These are phyloP conservation scores for Suillus plorans DNA, from an alignment of 768 basidiomycete genomes.

Conservation along the genomic window DNA sequence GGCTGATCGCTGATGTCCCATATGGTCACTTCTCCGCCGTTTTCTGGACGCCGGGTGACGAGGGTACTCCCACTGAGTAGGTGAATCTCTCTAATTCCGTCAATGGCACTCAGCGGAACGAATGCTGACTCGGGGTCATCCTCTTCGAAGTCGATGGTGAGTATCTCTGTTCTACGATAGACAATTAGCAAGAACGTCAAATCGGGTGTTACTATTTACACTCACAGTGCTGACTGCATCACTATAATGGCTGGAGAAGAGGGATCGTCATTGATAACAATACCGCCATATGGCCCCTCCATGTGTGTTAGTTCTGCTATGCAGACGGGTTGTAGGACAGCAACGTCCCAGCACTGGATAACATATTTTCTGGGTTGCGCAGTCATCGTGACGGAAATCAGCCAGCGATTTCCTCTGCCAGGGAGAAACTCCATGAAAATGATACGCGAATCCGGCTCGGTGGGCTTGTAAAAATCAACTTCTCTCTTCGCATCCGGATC, in stretches of 20 bases:
- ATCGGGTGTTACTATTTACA: not conserved
- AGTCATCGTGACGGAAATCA: constrained; percentile 44
- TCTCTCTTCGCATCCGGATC: constrained; percentile 33
- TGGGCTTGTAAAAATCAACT: constrained; percentile 24
- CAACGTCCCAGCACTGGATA: constrained; percentile 61
- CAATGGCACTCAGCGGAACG: constrained; percentile 29
- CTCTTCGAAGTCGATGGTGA: constrained; percentile 39
- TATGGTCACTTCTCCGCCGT: constrained; percentile 31
- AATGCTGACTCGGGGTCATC: constrained; percentile 39
- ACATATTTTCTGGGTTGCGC: constrained; percentile 27
- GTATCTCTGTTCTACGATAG: constrained; percentile 39
- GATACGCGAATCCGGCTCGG: constrained; percentile 33
- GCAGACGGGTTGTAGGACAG: constrained; percentile 32
- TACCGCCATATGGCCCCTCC: constrained; percentile 39
- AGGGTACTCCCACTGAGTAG: constrained; percentile 38
- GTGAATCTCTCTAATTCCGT: constrained; percentile 34
- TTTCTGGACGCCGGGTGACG: constrained; percentile 34
- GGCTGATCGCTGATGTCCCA: constrained; percentile 36
- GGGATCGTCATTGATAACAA: constrained; percentile 45
- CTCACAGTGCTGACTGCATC: constrained; percentile 43
- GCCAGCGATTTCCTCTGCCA: constrained; percentile 38
- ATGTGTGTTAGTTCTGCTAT: constrained; percentile 39
- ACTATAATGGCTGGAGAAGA: constrained; percentile 37
- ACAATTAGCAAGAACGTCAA: not conserved
- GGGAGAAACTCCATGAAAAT: constrained; percentile 50